These are phyloP conservation scores for Stagonosporopsis vannaccii DNA, from an alignment of 2,329 filamentous ascomycete genomes.

Conservation along the genomic window DNA sequence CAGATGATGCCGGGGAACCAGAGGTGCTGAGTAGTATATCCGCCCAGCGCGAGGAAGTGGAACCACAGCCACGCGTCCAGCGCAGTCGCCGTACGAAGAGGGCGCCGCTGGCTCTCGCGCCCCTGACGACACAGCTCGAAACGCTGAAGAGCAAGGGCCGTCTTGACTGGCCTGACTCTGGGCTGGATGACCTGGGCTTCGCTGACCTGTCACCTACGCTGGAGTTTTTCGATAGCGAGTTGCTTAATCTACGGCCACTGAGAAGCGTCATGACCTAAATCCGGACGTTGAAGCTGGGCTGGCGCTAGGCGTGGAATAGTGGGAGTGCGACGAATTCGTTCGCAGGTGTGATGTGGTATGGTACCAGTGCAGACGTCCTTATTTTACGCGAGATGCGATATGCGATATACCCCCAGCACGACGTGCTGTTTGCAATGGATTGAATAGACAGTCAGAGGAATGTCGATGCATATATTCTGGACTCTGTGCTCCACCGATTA, in stretches of 20 bases:
- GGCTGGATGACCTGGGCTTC: conserved; percentile 13
- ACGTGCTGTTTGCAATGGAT: conserved; percentile 1
- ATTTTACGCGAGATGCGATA: neutral
- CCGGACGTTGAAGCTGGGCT: neutral
- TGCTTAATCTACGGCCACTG: conserved; percentile 3
- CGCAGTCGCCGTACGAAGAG: neutral
- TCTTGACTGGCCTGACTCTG: conserved; percentile 1
- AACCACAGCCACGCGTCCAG: neutral
- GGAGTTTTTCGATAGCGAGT: conserved; percentile 12
- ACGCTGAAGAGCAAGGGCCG: conserved; percentile 12
- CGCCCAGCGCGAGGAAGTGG: neutral
- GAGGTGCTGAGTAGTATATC: conserved; percentile 15
- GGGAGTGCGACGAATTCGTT: neutral
- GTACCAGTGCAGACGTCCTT: neutral
- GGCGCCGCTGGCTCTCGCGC: neutral
- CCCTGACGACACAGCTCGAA: conserved; percentile 7
- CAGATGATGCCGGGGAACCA: conserved; percentile 1
- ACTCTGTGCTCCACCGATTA: neutral
- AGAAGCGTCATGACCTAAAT: neutral
- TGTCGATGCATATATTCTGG: neutral
- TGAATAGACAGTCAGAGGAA: neutral
- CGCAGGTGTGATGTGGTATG: neutral
- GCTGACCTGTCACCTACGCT: conserved; percentile 15
- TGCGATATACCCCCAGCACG: conserved; percentile 14
- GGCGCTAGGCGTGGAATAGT: neutral